Evolutionary conservation across 352 stramenopile genomes (phyloP).

Genomic region (Aphanomyces invadans): DNA sequence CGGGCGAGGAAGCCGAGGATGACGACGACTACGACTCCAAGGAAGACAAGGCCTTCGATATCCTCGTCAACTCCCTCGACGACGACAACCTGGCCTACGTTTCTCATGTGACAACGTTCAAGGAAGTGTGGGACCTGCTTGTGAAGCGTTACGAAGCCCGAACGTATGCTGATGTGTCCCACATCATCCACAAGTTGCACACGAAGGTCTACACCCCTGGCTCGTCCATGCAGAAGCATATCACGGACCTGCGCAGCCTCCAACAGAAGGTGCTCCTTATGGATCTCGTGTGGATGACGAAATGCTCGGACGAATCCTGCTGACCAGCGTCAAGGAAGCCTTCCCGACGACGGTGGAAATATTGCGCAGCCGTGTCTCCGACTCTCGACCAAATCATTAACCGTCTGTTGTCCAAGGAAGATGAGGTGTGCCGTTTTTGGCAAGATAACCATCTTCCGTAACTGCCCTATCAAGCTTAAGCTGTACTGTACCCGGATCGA

Average conservation of each 20-base stretch:
- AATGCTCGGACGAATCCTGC: not conserved
- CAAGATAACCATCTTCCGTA: no score
- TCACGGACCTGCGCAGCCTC: not conserved
- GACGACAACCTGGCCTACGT: slow-evolving; percentile 2
- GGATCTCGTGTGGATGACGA: not conserved
- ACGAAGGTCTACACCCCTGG: not conserved
- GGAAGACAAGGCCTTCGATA: not conserved
- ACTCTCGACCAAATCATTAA: not conserved
- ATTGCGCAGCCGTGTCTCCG: slow-evolving; percentile 1
- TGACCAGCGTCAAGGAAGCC: not conserved
- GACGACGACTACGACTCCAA: slow-evolving; percentile 2
- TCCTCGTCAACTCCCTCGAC: slow-evolving; percentile 5
- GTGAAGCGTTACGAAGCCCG: not conserved
- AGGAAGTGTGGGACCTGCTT: not conserved
- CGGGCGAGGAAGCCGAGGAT: not conserved
- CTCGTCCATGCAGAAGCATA: slow-evolving; percentile 7
- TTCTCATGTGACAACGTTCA: not conserved
- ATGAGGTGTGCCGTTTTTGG: no score
- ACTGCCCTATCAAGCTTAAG: no score
- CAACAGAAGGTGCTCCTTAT: slow-evolving; percentile 3
- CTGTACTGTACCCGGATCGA: no score
- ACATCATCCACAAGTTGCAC: not conserved
- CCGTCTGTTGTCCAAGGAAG: not conserved
- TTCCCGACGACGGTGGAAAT: slow-evolving; percentile 3
- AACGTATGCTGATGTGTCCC: slow-evolving; percentile 5